Evolutionary conservation across 208 protist genomes (phyloP), one percentile per base, ranked within the genome.

Genomic region (Acanthamoeba triangularis): DNA sequence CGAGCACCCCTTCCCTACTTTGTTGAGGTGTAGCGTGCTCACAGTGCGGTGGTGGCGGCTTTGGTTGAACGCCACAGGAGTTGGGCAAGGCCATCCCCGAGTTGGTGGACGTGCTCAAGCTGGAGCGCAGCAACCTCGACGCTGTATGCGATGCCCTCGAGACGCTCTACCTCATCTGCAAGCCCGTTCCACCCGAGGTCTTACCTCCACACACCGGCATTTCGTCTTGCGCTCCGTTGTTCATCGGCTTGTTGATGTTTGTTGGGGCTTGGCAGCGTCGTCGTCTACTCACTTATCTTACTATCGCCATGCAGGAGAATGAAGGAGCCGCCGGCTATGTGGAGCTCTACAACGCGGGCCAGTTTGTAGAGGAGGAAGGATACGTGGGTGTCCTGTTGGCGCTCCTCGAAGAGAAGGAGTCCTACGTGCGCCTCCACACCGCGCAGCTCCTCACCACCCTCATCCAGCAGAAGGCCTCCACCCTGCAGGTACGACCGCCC

Each of bases 391-490:
- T 85, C 33, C 41, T 85, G 30, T 85, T 85, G 41, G 76, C 35
- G 11, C 76, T 85, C 13, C 44, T 85, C 28, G 76, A 85, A 54
- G 41, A 85, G 76, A 85, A 85, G 44, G 44, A 85, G 76, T 85
- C 76, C 41, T 85, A 85, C 76, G 76, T 85, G 30, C 35, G 76
- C 41, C 76, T 85, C 41, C 61, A 85, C 11, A 85, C 76, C 37
- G 44, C 76, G 3, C 76, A 85, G 41, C 33, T 85, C 28, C 44
- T 85, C 41, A 85, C 44, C 37, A 85, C 76, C 44, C 76, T 85
- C 76, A 44, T 85, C 76, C 35, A 44, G 41, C 35, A 85, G 41
- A 85, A 85, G 76, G 76, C 35, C 7, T 23, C 35, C 76, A 85
- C 65, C 23, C 65, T 74, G 14, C 65, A 74, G 65, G 65, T 74